These are phyloP conservation scores for Trichoderma koningii DNA, from an alignment of 2,329 filamentous ascomycete genomes.

Conservation along the genomic window DNA sequence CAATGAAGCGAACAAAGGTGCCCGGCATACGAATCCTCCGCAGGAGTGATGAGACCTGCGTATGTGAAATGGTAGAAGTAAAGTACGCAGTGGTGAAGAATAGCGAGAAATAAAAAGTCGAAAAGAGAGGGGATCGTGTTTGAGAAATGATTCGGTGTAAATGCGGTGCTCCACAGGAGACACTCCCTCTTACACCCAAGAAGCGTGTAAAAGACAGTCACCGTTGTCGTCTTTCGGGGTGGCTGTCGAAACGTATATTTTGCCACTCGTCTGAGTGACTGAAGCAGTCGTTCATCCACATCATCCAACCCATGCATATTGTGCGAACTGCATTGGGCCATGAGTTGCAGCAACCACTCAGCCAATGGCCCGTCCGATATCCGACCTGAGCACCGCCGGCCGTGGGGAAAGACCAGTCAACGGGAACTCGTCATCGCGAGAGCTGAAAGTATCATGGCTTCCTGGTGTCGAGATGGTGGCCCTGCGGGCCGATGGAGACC, in stretches of 20 bases:
- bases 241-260: slow-evolving; percentile 22
- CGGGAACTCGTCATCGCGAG: slow-evolving; percentile 50
- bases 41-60: slow-evolving; percentile 27
- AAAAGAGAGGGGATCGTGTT: background rate
- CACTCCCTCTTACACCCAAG: background rate
- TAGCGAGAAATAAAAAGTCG: background rate
- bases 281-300: background rate
- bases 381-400: slow-evolving; percentile 48
- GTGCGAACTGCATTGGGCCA: background rate
- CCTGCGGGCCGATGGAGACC: slow-evolving; percentile 28
- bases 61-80: slow-evolving; percentile 22
- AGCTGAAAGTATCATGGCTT: slow-evolving; percentile 43
- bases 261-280: background rate
- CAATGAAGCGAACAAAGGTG: slow-evolving; percentile 16
- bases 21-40: slow-evolving; percentile 28
- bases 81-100: slow-evolving; percentile 6
- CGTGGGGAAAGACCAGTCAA: slow-evolving; percentile 53
- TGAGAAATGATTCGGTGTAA: background rate
- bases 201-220: background rate
- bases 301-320: background rate
- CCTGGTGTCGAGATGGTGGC: slow-evolving; percentile 44
- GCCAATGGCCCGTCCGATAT: slow-evolving; percentile 59
- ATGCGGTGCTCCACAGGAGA: background rate
- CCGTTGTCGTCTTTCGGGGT: background rate
- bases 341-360: slow-evolving; percentile 38